Conservation (phyloP, 345 rosid genomes). For the Ceriops decandra region DNA sequence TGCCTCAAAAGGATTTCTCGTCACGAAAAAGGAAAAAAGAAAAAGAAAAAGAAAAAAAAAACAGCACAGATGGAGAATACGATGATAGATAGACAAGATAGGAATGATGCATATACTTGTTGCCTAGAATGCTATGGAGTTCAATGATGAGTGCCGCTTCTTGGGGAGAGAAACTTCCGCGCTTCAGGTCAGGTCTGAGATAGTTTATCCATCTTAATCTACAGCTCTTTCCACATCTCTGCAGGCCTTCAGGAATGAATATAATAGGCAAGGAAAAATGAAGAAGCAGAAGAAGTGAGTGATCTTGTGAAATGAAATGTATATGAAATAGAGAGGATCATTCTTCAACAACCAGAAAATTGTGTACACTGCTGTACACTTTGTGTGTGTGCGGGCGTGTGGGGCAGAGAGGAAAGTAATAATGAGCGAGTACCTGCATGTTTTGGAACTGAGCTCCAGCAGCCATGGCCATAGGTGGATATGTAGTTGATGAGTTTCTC, state of each 20-base stretch:
- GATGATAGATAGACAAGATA: neutral
- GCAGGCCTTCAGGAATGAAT: slow-evolving; percentile 46
- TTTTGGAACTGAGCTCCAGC: slow-evolving; percentile 98
- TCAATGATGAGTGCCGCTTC: slow-evolving; percentile 92
- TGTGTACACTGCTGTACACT: too few species aligned
- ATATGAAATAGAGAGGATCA: too few species aligned
- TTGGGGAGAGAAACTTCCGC: slow-evolving; percentile 92
- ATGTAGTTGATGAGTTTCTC: slow-evolving; percentile 91
- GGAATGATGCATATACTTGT: slow-evolving; percentile 43
- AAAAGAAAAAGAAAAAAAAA: neutral
- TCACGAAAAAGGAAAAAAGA: neutral
- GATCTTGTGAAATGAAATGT: neutral
- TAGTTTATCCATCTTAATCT: slow-evolving; percentile 95
- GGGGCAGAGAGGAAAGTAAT: neutral
- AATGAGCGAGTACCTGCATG: slow-evolving; percentile 50
- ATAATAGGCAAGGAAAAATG: neutral
- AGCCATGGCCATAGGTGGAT: slow-evolving; percentile 85
- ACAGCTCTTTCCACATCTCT: slow-evolving; percentile 99
- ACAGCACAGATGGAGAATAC: neutral
- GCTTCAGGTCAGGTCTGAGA: slow-evolving; percentile 86
- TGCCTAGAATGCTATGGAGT: slow-evolving; percentile 89
- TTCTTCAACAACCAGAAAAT: too few species aligned
- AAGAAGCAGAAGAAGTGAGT: neutral
- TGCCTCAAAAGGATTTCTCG: too few species aligned
- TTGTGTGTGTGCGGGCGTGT: neutral